A percentile compares a stretch with the other conserved stretches of the same genome.
phyloP scores from a whole-genome alignment of 202 grass and related monocot species.

The Miscanthus sacchariflorus region DNA sequence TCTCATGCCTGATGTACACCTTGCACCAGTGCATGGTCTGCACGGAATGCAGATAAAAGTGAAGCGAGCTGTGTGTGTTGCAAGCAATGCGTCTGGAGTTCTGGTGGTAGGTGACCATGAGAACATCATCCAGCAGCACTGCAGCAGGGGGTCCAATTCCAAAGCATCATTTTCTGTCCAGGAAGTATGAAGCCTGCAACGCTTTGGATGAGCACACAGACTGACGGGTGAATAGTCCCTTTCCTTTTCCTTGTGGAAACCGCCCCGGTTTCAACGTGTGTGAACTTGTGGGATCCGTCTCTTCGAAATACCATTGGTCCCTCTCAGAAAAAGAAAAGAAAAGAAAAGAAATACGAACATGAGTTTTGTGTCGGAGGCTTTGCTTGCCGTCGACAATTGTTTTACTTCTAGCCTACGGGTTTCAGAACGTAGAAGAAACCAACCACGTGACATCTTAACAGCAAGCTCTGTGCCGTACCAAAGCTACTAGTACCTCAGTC shows the following conservation, averaged over 20 bases:
- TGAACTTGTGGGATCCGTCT: not conserved
- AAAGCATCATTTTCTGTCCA: slow-evolving; percentile 24
- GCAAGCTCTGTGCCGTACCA: not conserved
- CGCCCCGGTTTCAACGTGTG: not conserved
- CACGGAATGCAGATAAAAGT: not conserved
- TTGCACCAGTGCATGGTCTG: slow-evolving; percentile 16
- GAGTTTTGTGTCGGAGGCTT: not conserved
- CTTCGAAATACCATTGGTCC: not conserved
- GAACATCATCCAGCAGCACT: slow-evolving; percentile 2
- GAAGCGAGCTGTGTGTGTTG: not conserved
- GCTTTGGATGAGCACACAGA: not conserved
- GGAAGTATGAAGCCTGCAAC: slow-evolving; percentile 13
- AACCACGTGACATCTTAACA: not conserved
- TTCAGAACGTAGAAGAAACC: slow-evolving; percentile 43
- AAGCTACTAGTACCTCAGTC: not conserved
- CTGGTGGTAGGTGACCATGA: slow-evolving; percentile 24
- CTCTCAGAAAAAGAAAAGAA: not conserved
- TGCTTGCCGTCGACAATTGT: slow-evolving; percentile 9
- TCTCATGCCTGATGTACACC: not conserved
- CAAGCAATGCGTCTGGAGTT: slow-evolving; percentile 22
- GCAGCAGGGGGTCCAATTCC: slow-evolving; percentile 2
- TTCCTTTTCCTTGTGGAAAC: slow-evolving; percentile 8
- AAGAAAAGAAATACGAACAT: not conserved
- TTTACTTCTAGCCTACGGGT: not conserved
- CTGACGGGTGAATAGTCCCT: not conserved